These are phyloP conservation scores for Phycomyces blakesleeanus DNA, from an alignment of 192 early-diverging fungal genomes.

Conservation along the genomic window DNA sequence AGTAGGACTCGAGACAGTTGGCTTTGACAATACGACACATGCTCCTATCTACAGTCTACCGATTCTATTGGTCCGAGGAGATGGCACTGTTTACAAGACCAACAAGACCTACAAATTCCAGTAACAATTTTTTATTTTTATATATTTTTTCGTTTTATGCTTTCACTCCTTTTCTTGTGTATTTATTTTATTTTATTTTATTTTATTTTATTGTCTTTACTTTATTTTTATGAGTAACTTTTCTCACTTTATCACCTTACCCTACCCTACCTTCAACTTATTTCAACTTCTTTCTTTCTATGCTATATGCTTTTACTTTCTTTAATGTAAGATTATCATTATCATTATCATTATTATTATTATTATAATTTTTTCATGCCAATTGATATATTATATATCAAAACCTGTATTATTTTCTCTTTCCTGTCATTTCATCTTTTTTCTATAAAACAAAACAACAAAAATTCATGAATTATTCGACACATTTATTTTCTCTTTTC, in stretches of 20 bases:
- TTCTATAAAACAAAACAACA: no score
- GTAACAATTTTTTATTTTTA: background rate
- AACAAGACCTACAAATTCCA: slow-evolving; percentile 26
- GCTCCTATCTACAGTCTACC: slow-evolving; percentile 6
- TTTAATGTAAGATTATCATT: background rate
- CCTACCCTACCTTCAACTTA: no score
- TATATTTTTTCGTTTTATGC: background rate
- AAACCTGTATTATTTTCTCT: no score
- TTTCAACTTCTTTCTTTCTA: slow-evolving; percentile 3
- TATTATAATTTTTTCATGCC: background rate
- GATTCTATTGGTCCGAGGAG: slow-evolving; percentile 35
- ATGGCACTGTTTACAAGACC: slow-evolving; percentile 40
- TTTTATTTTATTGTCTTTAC: no score
- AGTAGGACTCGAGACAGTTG: slow-evolving; percentile 1
- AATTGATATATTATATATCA: no score
- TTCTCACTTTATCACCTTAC: no score
- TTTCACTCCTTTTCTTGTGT: background rate
- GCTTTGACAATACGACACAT: background rate
- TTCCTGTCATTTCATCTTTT: no score
- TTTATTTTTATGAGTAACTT: slow-evolving; percentile 9
- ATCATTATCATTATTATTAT: background rate
- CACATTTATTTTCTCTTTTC: no score
- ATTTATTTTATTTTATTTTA: background rate
- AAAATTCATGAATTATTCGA: no score
- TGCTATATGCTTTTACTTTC: slow-evolving; percentile 1